Evolutionary conservation across 1,139 yeast species (phyloP).

Genomic region (Blastobotrys serpentis): DNA sequence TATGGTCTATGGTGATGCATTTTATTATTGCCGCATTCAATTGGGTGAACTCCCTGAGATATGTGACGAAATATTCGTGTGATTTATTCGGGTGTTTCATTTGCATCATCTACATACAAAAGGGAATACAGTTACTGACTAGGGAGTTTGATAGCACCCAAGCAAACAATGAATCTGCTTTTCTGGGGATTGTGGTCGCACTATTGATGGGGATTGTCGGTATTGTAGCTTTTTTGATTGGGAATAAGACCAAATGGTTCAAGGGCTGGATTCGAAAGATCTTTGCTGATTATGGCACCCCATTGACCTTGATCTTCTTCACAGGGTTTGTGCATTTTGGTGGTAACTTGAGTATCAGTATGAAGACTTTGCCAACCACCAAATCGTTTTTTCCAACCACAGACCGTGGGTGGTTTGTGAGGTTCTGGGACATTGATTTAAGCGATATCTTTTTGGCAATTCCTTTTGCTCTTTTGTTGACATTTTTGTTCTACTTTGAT

Average conservation of each 20-base stretch:
- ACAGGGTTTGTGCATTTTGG: slow-evolving; percentile 92
- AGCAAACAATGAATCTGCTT: slow-evolving; percentile 48
- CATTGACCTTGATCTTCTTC: slow-evolving; percentile 79
- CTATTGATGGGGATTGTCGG: slow-evolving; percentile 76
- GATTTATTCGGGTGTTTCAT: slow-evolving; percentile 93
- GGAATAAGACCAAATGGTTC: slow-evolving; percentile 59
- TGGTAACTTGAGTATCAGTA: slow-evolving; percentile 57
- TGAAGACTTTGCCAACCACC: slow-evolving; percentile 68
- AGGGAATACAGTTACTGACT: slow-evolving; percentile 78
- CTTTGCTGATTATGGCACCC: slow-evolving; percentile 83
- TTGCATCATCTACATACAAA: slow-evolving; percentile 84
- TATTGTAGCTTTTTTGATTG: slow-evolving; percentile 58
- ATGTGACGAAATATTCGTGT: slow-evolving; percentile 81
- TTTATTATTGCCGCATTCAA: slow-evolving; percentile 68
- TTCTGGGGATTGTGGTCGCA: slow-evolving; percentile 71
- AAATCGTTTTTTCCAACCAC: slow-evolving; percentile 73
- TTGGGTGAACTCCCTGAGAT: slow-evolving; percentile 64
- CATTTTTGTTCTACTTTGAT: slow-evolving; percentile 86
- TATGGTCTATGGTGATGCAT: slow-evolving; percentile 90
- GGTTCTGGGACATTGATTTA: slow-evolving; percentile 72
- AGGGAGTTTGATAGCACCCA: slow-evolving; percentile 56
- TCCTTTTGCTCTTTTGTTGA: slow-evolving; percentile 85
- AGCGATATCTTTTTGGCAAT: slow-evolving; percentile 81
- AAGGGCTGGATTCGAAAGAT: slow-evolving; percentile 61
- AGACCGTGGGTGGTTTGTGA: slow-evolving; percentile 57